A percentile compares a stretch with the other conserved stretches of the same genome.
Conservation (phyloP, 345 rosid species). For the Eutrema heterophyllum region DNA sequence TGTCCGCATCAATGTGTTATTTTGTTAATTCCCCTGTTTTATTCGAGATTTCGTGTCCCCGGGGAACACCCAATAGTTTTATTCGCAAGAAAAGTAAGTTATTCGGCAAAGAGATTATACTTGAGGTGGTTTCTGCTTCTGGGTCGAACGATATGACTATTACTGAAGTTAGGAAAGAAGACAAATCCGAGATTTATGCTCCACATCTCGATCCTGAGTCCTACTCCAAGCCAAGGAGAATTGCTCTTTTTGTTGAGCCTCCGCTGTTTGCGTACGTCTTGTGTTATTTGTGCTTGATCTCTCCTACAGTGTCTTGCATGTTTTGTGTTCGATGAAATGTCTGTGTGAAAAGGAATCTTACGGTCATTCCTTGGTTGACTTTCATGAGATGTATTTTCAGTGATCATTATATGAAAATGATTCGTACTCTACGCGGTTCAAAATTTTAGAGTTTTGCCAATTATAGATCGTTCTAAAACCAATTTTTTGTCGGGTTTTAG, state of each 20-base stretch:
- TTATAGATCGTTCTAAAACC: neutral
- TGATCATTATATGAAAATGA: neutral
- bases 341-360: neutral
- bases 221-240: slow-evolving; percentile 59
- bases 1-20: too few relatives aligned
- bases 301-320: neutral
- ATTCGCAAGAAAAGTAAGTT: slow-evolving; percentile 6
- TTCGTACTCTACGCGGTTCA: neutral
- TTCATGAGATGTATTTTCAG: neutral
- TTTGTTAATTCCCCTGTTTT: slow-evolving; percentile 19
- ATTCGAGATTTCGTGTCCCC: slow-evolving; percentile 16
- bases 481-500: neutral
- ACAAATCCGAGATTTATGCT: slow-evolving; percentile 41
- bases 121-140: slow-evolving; percentile 18
- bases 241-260: slow-evolving; percentile 96
- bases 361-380: slow-evolving; percentile 6
- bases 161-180: slow-evolving; percentile 44
- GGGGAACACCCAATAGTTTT: slow-evolving; percentile 33
- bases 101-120: neutral
- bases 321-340: slow-evolving; percentile 29
- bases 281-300: neutral
- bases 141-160: slow-evolving; percentile 45
- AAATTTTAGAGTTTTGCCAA: neutral
- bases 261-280: slow-evolving; percentile 92
- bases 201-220: slow-evolving; percentile 48